Base-by-base conservation (phyloP, 139 green algal species). In the Chlamydomonas sphaeroides region DNA sequence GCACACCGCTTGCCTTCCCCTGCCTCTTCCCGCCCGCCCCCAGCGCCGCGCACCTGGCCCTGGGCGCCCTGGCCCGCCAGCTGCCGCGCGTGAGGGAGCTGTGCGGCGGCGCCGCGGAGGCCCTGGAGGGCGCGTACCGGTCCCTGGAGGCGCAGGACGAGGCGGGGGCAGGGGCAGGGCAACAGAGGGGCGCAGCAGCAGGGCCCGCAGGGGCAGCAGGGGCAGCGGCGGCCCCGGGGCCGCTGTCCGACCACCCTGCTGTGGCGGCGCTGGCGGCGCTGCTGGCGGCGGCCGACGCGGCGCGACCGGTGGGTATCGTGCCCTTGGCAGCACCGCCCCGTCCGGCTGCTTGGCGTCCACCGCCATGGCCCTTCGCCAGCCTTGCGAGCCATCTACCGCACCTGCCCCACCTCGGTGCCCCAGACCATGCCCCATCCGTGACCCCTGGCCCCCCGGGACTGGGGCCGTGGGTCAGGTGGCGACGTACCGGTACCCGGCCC, bases 1-100 rank as follows among this genome's bases (percentile, higher is more conserved):
- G 17, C 23, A 62, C 17, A 5, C 20, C 53, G 23, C 20, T 30
- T 10, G 6, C 21, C 53, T 11, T 32, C 53, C 15, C 53, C 20
- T 62, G 53, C 15, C 21, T 30, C 59, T 38, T 36, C 30, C 59
- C 30, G 5, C 20, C 28, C 42, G 2, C 26, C 17, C 36, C 3
- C 56, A 82, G 75, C n/a, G 61, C 75, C 32, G 75, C 75, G 21
- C 75, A 82, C 62, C 62, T 82, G 61, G n/a, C 62, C 20, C 75
- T 82, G 42, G 59, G n/a, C 11, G n/a, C 65, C 62, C 75, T 82
- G 39, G 32, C 45, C 6, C 62, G 42, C 30, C 75, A 82, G 75
- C 61, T 82, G 21, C 59, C 75, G 17, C 75, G n/a, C 3, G 61
- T 82, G 11, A 6, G 38, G 62, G 10, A 65, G 21, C 61, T 82